Conservation (phyloP, 768 basidiomycete species). For the Melanogaster broomeanus region DNA sequence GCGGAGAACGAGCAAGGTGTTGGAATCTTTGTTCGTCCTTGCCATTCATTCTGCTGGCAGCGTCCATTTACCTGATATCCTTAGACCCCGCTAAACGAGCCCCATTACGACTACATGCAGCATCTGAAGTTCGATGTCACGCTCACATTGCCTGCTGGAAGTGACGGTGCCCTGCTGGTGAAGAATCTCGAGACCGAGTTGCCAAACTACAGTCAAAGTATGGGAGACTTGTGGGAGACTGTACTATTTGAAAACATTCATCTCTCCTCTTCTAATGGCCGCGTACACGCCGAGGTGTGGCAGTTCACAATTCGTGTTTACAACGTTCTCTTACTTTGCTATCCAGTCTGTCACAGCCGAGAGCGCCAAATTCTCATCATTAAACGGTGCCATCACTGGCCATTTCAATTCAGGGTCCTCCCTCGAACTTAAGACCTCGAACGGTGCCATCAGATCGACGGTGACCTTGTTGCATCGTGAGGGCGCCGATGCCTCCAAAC, state of each 20-base stretch:
- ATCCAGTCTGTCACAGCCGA: constrained; percentile 36
- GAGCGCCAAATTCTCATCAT: constrained; percentile 32
- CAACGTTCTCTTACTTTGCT: not conserved
- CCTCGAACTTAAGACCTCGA: constrained; percentile 39
- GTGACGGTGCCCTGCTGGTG: constrained; percentile 30
- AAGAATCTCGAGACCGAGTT: constrained; percentile 45
- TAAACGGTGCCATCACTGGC: constrained; percentile 50
- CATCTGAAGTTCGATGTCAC: constrained; percentile 36
- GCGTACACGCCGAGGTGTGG: constrained; percentile 37
- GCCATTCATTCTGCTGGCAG: not conserved
- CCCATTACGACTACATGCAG: constrained; percentile 5
- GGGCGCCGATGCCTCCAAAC: constrained; percentile 21
- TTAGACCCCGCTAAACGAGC: constrained; percentile 33
- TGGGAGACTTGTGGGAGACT: constrained; percentile 35
- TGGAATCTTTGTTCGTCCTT: constrained; percentile 35
- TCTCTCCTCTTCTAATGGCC: constrained; percentile 37
- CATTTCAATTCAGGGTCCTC: constrained; percentile 37
- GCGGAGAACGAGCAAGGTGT: constrained; percentile 26
- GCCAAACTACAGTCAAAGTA: constrained; percentile 38
- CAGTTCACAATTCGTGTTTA: not conserved
- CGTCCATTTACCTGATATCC: not conserved
- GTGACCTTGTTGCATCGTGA: constrained; percentile 38
- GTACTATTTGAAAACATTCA: constrained; percentile 40
- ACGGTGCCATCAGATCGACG: constrained; percentile 39
- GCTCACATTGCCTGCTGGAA: constrained; percentile 38